Evolutionary conservation across 805 yeast genomes (phyloP).

Genomic region (Starmerella riodocensis): DNA sequence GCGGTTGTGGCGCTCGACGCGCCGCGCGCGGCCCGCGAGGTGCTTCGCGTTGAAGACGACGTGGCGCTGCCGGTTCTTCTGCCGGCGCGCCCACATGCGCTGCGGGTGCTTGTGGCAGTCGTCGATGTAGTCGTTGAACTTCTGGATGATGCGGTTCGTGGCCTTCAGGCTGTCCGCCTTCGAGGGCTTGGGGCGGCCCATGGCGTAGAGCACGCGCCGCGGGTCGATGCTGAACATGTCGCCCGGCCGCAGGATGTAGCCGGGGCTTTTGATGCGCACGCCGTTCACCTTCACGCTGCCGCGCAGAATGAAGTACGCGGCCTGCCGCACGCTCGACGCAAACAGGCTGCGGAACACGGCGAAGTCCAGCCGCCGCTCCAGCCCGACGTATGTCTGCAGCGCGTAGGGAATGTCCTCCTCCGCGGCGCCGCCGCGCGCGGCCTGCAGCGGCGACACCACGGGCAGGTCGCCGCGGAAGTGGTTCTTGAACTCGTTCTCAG

Average conservation of each 20-base stretch:
- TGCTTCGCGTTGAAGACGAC: slow-evolving; percentile 17
- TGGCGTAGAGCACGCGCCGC: slow-evolving; percentile 66
- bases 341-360: slow-evolving; percentile 86
- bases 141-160: slow-evolving; percentile 56
- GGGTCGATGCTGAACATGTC: slow-evolving; percentile 80
- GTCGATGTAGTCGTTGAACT: slow-evolving; percentile 64
- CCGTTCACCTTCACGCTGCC: slow-evolving; percentile 85
- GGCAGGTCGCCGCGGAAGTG: slow-evolving; percentile 55
- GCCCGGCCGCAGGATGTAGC: slow-evolving; percentile 65
- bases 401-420: slow-evolving; percentile 55
- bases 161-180: slow-evolving; percentile 50
- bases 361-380: slow-evolving; percentile 80
- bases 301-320: slow-evolving; percentile 69
- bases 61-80: slow-evolving; percentile 21
- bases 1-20: slow-evolving; percentile 35
- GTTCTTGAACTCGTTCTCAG: slow-evolving; percentile 69
- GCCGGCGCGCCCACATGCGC: slow-evolving; percentile 36
- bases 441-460: slow-evolving; percentile 77
- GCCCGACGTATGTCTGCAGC: slow-evolving; percentile 73
- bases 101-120: slow-evolving; percentile 45
- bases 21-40: slow-evolving; percentile 9
- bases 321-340: slow-evolving; percentile 87
- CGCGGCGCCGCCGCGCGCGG: slow-evolving; percentile 30
- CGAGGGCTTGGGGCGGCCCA: slow-evolving; percentile 77
- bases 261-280: slow-evolving; percentile 59